phyloP scores from a whole-genome alignment of 805 yeast genomes.

The Saturnispora diversa region DNA sequence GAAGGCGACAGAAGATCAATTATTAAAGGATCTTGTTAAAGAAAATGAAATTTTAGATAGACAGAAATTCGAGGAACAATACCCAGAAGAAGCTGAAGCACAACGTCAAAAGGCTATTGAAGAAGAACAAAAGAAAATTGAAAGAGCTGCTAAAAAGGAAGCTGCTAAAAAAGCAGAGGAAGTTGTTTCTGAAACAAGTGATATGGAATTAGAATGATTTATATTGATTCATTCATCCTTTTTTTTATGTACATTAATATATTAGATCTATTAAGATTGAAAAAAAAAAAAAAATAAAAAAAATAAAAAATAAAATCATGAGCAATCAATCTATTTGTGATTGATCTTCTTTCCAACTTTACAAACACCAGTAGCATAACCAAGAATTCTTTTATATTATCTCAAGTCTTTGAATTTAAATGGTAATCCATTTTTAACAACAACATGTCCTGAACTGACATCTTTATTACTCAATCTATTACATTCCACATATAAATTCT shows the following conservation, averaged over 20 bases:
- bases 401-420: conserved; percentile 45
- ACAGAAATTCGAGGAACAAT: conserved; percentile 23
- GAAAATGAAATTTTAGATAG: conserved; percentile 30
- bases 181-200: conserved; percentile 8
- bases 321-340: no score
- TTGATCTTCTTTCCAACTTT: no score
- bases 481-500: conserved; percentile 42
- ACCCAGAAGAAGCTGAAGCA: conserved; percentile 19
- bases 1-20: conserved; percentile 34
- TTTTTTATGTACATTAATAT: background rate
- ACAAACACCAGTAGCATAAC: background rate
- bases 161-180: conserved; percentile 4
- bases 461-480: conserved; percentile 27
- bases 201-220: conserved; percentile 8
- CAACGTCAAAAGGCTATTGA: conserved; percentile 8
- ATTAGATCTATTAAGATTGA: background rate
- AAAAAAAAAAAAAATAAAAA: background rate
- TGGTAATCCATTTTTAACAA: conserved; percentile 37
- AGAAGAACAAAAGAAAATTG: conserved; percentile 6
- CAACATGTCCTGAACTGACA: conserved; percentile 40
- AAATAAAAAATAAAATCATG: background rate
- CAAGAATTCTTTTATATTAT: background rate
- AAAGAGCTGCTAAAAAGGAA: conserved; percentile 5
- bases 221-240: background rate
- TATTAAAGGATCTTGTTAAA: conserved; percentile 22